Base-by-base conservation (phyloP, 305 asterid genomes). In the Withania somnifera region DNA sequence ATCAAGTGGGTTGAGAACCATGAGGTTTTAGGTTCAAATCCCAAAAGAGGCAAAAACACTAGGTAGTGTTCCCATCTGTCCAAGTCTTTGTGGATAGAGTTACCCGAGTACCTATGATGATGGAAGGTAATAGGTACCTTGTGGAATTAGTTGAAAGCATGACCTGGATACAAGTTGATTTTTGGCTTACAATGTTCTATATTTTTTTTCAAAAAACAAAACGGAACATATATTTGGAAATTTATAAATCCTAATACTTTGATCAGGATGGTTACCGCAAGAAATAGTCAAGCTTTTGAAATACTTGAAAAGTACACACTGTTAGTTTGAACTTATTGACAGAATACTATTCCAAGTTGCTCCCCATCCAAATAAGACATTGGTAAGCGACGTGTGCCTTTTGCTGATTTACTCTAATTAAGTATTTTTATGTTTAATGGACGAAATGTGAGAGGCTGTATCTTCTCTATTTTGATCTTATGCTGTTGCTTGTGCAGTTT, bases 401-500 rank as follows among this genome's bases (percentile, higher is more conserved):
- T 45, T 6, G n/a, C 38, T 7, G 20, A 13, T 47, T 24, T 28
- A 2, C 58, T 36, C 79, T 28, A 8, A 30, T 77, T 4, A 30
- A 7, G 17, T 30, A 10, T 28, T 30, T 32, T 13, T 7, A 77
- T 26, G 5, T 52, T 11, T 15, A 14, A 22, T 28, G 3, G 20
- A 14, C 15, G 14, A 50, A 47, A 54, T 28, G 20, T 15, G 22
- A 50, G 11, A 24, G 2, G 67, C 6, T 24, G 69, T 36, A 10
- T 24, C 1, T 60, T 36, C 54, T 60, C 5, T 40, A 10, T 3
- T 60, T 17, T 60, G 5, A 32, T 42, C 5, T 38, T 22, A 60
- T 79, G 9, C 19, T 81, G 75, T 52, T 36, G 58, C 51, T 79
- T 61, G 20, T 89, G 87, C 93, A 94, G 98, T 90, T 92, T 84